Evolutionary conservation across 345 rosid species (phyloP), one percentile per base, ranked within the genome.

Genomic region (Angophora floribunda): DNA sequence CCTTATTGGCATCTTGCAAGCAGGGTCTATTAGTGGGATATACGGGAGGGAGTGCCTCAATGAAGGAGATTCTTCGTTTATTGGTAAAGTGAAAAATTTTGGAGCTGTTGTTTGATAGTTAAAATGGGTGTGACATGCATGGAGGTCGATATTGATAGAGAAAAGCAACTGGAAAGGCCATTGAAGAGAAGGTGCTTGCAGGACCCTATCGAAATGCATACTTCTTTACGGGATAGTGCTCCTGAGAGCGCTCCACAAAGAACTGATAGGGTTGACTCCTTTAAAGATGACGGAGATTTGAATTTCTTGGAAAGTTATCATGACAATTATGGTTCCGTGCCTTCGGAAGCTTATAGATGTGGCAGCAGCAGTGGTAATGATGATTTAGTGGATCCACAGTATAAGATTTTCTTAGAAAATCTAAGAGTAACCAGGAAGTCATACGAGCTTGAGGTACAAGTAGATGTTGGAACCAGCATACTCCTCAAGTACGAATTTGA

Each of bases 391-490:
- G 95, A 96, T 89, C 88, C 89, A 30, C 87, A 88, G 19, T 95
- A 92, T 91, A 85, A 80, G 86, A 70, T 28, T 86, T 93, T 94
- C 89, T 88, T 91, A 80, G 89, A 91, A 78, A 91, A 92, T 57
- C 61, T 91, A 19, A 91, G 89, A 87, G 89, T 24, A 88, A 90
- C 92, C 84, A 89, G 89, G 51, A 51, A 51, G 70, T 91, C 95
- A 51, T 91, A 88, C 85, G 85, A 89, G 32, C 88, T 91, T 45
- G 90, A 89, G 86, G 53, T 87, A 86, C 85, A 92, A 24, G 26
- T 87, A 26, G 52, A 65, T 7, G 85, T 49, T 85, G 90, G 85
- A 86, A 19, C 50, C 51, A 84, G 88, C 2, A 6, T 86, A 59
- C n/a, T 90, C 67, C 87, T 89, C 80, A 90, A 89, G 89, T 92